These are phyloP conservation scores for Solanum bulbocastanum DNA, from an alignment of 257 asterid species.

Conservation along the genomic window DNA sequence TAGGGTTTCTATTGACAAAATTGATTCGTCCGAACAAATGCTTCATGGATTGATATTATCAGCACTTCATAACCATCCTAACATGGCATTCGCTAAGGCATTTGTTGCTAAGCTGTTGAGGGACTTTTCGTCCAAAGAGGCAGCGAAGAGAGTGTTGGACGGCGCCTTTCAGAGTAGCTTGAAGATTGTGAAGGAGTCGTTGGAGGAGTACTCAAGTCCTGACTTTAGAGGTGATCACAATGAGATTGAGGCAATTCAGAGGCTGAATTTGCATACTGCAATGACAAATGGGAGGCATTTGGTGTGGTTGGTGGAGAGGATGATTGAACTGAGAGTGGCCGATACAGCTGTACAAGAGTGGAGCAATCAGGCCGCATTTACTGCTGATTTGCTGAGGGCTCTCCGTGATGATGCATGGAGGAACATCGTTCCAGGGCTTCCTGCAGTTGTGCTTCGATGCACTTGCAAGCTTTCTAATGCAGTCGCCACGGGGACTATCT, in stretches of 20 bases:
- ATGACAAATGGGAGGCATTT: constrained; percentile 74
- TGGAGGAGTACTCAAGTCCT: constrained; percentile 95
- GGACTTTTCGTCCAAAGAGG: constrained; percentile 65
- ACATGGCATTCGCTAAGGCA: constrained; percentile 71
- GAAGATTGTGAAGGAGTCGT: constrained; percentile 61
- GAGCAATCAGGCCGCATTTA: constrained; percentile 71
- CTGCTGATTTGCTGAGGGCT: constrained; percentile 65
- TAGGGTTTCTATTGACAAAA: constrained; percentile 46
- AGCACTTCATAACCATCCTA: constrained; percentile 63
- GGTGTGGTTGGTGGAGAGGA: constrained; percentile 92
- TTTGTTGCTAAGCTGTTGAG: constrained; percentile 81
- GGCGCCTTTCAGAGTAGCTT: constrained; percentile 57
- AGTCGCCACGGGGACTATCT: constrained; percentile 51
- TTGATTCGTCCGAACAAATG: constrained; percentile 64
- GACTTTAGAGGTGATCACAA: constrained; percentile 74
- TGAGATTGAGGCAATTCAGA: constrained; percentile 87
- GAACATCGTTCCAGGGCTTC: constrained; percentile 70
- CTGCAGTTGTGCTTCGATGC: constrained; percentile 68
- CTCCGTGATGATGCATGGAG: constrained; percentile 76
- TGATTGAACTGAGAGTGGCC: constrained; percentile 87
- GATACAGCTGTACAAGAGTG: constrained; percentile 76
- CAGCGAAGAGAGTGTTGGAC: constrained; percentile 62
- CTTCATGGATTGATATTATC: constrained; percentile 56
- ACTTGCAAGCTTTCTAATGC: constrained; percentile 79
- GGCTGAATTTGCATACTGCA: constrained; percentile 78